A percentile compares a stretch with the other conserved stretches of the same genome.
These are phyloP conservation scores for Chenopodium formosanum DNA, from an alignment of 148 eudicot genomes.

Conservation along the genomic window DNA sequence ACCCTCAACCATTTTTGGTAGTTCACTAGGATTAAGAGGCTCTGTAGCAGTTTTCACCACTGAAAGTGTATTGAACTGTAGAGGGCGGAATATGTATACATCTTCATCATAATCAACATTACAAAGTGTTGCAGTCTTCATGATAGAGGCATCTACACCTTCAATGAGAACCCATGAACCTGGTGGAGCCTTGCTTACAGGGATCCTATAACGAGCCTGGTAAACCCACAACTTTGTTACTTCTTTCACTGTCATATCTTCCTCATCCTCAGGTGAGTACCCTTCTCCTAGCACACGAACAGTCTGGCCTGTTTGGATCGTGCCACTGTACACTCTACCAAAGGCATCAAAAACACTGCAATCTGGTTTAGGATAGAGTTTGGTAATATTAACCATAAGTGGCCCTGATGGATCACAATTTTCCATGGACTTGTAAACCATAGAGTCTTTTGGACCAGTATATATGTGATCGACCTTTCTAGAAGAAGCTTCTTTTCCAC, in stretches of 20 bases:
- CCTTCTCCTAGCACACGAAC: slow-evolving; percentile 98
- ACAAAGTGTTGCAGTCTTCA: slow-evolving; percentile 98
- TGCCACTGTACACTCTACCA: slow-evolving; percentile 99
- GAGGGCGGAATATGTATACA: slow-evolving; percentile 85
- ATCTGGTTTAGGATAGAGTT: slow-evolving; percentile 92
- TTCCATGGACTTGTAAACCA: slow-evolving; percentile 74
- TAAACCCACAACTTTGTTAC: slow-evolving; percentile 98
- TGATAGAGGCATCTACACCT: slow-evolving; percentile 98
- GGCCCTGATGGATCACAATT: slow-evolving; percentile 89
- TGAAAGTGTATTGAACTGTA: slow-evolving; percentile 95
- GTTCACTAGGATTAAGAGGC: slow-evolving; percentile 96
- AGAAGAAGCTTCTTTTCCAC: slow-evolving; percentile 80
- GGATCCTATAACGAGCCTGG: slow-evolving; percentile 96
- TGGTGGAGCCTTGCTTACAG: slow-evolving; percentile 92
- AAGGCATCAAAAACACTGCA: slow-evolving; percentile 99
- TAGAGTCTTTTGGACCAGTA: slow-evolving; percentile 78
- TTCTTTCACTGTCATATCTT: slow-evolving; percentile 98
- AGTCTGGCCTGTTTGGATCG: slow-evolving; percentile 81
- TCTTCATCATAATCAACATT: slow-evolving; percentile 72
- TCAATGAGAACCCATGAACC: slow-evolving; percentile 99
- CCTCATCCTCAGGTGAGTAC: slow-evolving; percentile 98
- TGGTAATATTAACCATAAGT: slow-evolving; percentile 87
- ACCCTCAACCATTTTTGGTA: slow-evolving; percentile 99
- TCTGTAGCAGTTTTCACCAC: slow-evolving; percentile 99
- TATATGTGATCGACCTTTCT: slow-evolving; percentile 87